These are phyloP conservation scores for Russula abietina DNA, from an alignment of 768 basidiomycete species.

Conservation along the genomic window DNA sequence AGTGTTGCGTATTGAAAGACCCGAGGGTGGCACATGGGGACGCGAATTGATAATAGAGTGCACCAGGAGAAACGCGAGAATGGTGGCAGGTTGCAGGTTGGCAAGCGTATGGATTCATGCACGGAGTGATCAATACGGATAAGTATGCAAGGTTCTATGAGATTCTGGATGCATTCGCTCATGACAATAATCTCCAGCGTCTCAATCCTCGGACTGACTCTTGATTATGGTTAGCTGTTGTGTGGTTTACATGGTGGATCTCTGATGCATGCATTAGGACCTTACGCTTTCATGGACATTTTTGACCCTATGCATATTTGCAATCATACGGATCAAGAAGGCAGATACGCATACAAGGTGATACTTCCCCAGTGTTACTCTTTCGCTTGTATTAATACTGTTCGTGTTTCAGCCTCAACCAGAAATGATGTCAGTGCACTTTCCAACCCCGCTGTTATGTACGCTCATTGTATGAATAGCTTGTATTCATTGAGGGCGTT, in stretches of 20 bases:
- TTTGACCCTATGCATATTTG: constrained; percentile 83
- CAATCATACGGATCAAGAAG: constrained; percentile 78
- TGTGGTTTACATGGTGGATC: not conserved
- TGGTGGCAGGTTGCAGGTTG: constrained; percentile 95
- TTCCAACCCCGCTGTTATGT: constrained; percentile 1
- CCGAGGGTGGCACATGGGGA: constrained; percentile 51
- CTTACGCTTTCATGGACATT: constrained; percentile 93
- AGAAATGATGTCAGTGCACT: constrained; percentile 59
- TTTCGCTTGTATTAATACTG: not conserved
- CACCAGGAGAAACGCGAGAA: constrained; percentile 77
- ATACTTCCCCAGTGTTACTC: constrained; percentile 21
- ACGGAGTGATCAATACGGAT: constrained; percentile 96
- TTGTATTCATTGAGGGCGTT: constrained; percentile 75
- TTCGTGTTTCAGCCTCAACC: constrained; percentile 52
- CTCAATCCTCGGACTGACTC: constrained; percentile 68
- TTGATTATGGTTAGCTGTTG: constrained; percentile 55
- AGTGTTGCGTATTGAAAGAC: constrained; percentile 46
- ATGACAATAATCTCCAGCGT: constrained; percentile 41
- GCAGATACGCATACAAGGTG: constrained; percentile 69
- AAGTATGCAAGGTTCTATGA: constrained; percentile 47
- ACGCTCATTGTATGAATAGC: constrained; percentile 33
- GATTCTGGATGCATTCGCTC: constrained; percentile 14
- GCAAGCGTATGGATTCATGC: constrained; percentile 95
- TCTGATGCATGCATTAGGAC: constrained; percentile 42
- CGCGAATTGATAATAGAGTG: constrained; percentile 68